phyloP scores from a whole-genome alignment of 768 basidiomycete species.

The Dioszegia aurantiaca region DNA sequence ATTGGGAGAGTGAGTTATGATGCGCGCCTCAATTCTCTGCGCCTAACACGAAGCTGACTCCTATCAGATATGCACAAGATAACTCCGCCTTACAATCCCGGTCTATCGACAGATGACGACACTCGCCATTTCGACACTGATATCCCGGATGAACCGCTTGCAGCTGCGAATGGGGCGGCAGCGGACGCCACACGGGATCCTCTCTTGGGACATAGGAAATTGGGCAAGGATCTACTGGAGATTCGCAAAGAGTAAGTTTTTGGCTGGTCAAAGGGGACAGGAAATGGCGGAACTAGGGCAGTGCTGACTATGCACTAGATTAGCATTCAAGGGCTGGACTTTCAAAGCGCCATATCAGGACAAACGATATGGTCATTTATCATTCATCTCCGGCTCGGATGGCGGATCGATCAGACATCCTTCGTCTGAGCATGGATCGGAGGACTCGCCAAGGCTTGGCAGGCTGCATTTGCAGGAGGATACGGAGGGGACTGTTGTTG shows the following conservation, averaged over 20 bases:
- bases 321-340: slow-evolving; percentile 53
- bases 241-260: slow-evolving; percentile 67
- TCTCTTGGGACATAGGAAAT: slow-evolving; percentile 74
- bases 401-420: neutral
- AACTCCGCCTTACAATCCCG: slow-evolving; percentile 83
- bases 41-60: slow-evolving; percentile 11
- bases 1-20: slow-evolving; percentile 63
- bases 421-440: slow-evolving; percentile 3
- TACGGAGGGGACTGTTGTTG: neutral
- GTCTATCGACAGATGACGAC: slow-evolving; percentile 75
- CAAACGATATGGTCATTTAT: slow-evolving; percentile 33
- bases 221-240: slow-evolving; percentile 81
- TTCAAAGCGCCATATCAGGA: slow-evolving; percentile 43
- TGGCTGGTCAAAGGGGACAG: neutral
- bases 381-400: slow-evolving; percentile 8
- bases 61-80: slow-evolving; percentile 69
- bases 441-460: neutral
- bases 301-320: slow-evolving; percentile 21
- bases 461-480: slow-evolving; percentile 9
- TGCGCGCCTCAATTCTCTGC: too few relatives aligned
- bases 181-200: slow-evolving; percentile 82
- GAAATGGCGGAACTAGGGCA: too few relatives aligned
- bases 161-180: slow-evolving; percentile 78
- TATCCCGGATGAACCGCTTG: slow-evolving; percentile 72
- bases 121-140: slow-evolving; percentile 94